These are phyloP conservation scores for Arabidopsis hybrid DNA, from an alignment of 441 rosid genomes.

Conservation along the genomic window DNA sequence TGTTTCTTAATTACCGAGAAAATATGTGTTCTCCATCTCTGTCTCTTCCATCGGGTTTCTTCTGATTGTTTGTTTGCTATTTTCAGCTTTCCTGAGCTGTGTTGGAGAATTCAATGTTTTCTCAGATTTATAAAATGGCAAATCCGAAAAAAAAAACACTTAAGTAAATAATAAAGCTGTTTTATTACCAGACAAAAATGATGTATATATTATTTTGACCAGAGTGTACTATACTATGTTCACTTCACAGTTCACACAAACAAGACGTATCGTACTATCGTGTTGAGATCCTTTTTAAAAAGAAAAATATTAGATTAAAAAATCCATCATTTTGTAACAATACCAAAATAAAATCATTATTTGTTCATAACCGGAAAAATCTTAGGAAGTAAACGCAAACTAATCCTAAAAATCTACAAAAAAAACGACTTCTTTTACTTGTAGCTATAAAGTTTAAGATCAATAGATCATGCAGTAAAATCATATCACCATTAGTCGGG, in stretches of 20 bases:
- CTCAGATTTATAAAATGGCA: background rate
- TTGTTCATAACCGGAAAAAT: no score
- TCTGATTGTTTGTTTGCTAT: slow-evolving; percentile 24
- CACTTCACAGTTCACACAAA: background rate
- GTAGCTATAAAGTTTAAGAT: no score
- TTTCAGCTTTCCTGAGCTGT: slow-evolving; percentile 27
- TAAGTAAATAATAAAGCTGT: background rate
- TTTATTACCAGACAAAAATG: background rate
- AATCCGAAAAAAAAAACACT: background rate
- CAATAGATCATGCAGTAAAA: no score
- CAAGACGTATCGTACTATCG: background rate
- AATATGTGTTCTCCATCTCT: slow-evolving; percentile 1
- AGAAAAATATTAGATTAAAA: background rate
- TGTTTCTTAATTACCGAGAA: slow-evolving; percentile 2
- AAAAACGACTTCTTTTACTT: no score
- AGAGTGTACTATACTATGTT: background rate
- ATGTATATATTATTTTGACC: background rate
- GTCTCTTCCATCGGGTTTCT: slow-evolving; percentile 3
- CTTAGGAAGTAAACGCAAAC: no score
- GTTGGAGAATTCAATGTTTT: background rate
- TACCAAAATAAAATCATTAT: no score
- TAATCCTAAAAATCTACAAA: no score
- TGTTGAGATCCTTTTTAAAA: background rate
- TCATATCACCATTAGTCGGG: no score
- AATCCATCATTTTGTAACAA: background rate